A percentile compares a stretch with the other conserved stretches of the same genome.
These are phyloP conservation scores for Penicillium herquei DNA, from an alignment of 495 filamentous ascomycete genomes.

Conservation along the genomic window DNA sequence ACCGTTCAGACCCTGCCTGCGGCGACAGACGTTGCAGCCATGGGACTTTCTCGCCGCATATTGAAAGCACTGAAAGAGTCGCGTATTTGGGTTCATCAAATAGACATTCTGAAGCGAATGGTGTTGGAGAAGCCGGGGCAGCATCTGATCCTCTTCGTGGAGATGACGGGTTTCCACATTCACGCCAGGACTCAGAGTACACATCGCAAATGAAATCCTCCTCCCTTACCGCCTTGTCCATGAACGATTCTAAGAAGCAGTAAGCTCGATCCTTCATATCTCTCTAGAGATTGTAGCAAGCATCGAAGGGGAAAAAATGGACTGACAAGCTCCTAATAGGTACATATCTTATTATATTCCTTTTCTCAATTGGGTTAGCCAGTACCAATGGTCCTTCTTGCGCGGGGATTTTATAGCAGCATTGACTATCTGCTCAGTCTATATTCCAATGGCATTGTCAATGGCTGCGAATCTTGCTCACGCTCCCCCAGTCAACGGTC, in stretches of 20 bases:
- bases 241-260: constrained; percentile 35
- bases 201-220: constrained; percentile 33
- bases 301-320: background rate
- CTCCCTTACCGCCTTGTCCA: constrained; percentile 24
- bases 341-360: constrained; percentile 95
- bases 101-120: constrained; percentile 24
- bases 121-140: constrained; percentile 11
- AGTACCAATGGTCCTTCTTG: constrained; percentile 79
- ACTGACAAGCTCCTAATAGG: constrained; percentile 45
- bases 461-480: constrained; percentile 92
- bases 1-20: constrained; percentile 33
- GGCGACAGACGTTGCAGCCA: constrained; percentile 60
- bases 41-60: constrained; percentile 76
- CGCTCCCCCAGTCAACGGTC: constrained; percentile 89
- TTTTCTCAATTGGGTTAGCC: constrained; percentile 79
- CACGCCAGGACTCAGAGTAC: constrained; percentile 31
- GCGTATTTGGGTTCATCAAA: constrained; percentile 16
- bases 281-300: constrained; percentile 3
- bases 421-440: constrained; percentile 92
- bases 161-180: constrained; percentile 18
- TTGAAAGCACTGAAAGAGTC: constrained; percentile 47
- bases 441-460: constrained; percentile 95
- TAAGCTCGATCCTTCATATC: constrained; percentile 19
- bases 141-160: constrained; percentile 9
- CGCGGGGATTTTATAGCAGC: constrained; percentile 84